A percentile compares a stretch with the other conserved stretches of the same genome.
Evolutionary conservation across 2,329 filamentous ascomycete species (phyloP).

Genomic region (Pseudogymnoascus verrucosus): DNA sequence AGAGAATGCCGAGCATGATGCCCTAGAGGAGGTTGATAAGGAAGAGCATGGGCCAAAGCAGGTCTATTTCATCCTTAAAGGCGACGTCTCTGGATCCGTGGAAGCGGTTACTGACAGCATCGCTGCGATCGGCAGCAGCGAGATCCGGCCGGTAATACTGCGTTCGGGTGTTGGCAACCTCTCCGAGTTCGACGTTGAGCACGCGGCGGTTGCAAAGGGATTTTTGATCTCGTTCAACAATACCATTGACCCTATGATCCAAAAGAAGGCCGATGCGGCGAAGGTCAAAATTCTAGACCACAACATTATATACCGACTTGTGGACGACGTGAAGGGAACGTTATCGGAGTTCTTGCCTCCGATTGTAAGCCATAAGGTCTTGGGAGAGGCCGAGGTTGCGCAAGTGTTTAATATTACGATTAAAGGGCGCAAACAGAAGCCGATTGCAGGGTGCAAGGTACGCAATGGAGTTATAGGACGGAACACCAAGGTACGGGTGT

Average conservation of each 20-base stretch:
- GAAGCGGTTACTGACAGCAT: slow-evolving; percentile 81
- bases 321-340: slow-evolving; percentile 61
- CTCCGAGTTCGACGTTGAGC: slow-evolving; percentile 80
- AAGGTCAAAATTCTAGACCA: slow-evolving; percentile 76
- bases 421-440: slow-evolving; percentile 59
- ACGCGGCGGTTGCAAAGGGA: slow-evolving; percentile 69
- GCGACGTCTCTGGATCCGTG: slow-evolving; percentile 86
- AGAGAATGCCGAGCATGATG: slow-evolving; percentile 19
- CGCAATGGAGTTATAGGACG: slow-evolving; percentile 67
- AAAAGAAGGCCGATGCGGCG: slow-evolving; percentile 58
- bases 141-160: slow-evolving; percentile 70
- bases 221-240: slow-evolving; percentile 84
- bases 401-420: slow-evolving; percentile 79
- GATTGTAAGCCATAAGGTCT: slow-evolving; percentile 58
- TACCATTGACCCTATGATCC: slow-evolving; percentile 57
- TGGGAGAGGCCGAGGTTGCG: slow-evolving; percentile 80
- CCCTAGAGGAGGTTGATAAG: slow-evolving; percentile 23
- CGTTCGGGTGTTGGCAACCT: slow-evolving; percentile 70
- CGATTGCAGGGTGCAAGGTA: slow-evolving; percentile 81
- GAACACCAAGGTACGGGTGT: slow-evolving; percentile 59
- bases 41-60: slow-evolving; percentile 39
- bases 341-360: slow-evolving; percentile 65
- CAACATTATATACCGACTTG: slow-evolving; percentile 75
- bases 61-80: slow-evolving; percentile 82
- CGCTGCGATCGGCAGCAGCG: slow-evolving; percentile 71